Evolutionary conservation across 441 rosid genomes (phyloP), one percentile per base, ranked within the genome.

Genomic region (Gossypium trilobum): DNA sequence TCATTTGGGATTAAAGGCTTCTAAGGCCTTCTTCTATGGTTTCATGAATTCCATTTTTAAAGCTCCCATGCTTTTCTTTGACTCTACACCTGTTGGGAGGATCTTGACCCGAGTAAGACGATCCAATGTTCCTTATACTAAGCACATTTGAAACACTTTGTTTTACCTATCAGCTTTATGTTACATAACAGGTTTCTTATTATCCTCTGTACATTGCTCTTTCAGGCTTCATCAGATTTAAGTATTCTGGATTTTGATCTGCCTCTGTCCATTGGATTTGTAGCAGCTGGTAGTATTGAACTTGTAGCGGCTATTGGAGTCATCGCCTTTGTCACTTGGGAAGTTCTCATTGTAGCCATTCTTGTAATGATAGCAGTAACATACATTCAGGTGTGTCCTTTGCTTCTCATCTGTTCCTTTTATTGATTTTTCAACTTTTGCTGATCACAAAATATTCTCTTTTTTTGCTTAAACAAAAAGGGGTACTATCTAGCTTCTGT

Each of bases 291-390:
- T 20, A 72, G 66, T 13, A 56, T 82, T 33, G 98, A 91, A 81
- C 80, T 89, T 69, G 0, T 81, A 58, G 78, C 83, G 39, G 84
- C 73, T 14, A 80, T 91, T 64, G 78, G 78, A 61, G 73, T 91
- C 65, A 88, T 89, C 92, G 92, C 87, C 31, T 89, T 87, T 10
- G 87, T 91, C 57, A 93, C 95, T 27, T 91, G 98, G 98, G 97
- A 87, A 84, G 92, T 91, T 66, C 90, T 91, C n/a, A 76, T 91
- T 20, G 85, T 86, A 14, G 92, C 88, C 65, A 72, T 88, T 71
- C 73, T 90, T 55, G 87, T 89, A 20, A 65, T 87, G 70, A 79
- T 80, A 19, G 92, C 88, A 20, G 74, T 91, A 17, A 80, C 80
- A 73, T 87, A 86, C 77, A 87, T 87, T 76, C 97, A 90, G 97